phyloP scores from a whole-genome alignment of 805 yeast species.

The Wickerhamomyces rabaulensis region DNA sequence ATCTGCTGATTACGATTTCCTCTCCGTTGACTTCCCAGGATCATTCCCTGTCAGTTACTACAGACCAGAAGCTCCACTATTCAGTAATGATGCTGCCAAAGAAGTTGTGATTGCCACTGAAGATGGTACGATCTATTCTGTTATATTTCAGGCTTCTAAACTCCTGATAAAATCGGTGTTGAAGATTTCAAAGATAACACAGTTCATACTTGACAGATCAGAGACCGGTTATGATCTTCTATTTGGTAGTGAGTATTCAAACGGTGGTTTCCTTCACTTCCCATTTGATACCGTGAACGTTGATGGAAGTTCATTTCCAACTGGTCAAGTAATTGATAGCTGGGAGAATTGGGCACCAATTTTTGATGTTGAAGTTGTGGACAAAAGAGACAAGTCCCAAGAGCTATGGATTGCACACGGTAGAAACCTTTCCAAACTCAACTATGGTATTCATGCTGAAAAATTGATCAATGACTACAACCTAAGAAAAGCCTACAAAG shows the following conservation, averaged over 20 bases:
- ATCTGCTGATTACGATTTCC: constrained; percentile 40
- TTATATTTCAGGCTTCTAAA: constrained; percentile 19
- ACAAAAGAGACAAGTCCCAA: constrained; percentile 20
- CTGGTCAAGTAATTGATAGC: constrained; percentile 17
- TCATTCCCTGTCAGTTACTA: constrained; percentile 37
- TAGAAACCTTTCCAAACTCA: constrained; percentile 13
- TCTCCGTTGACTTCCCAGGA: constrained; percentile 15
- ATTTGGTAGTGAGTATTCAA: constrained; percentile 38
- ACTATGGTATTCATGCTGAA: constrained; percentile 14
- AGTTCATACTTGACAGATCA: constrained; percentile 17
- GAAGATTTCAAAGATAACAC: constrained; percentile 31
- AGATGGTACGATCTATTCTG: constrained; percentile 19
- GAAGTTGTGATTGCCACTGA: constrained; percentile 23
- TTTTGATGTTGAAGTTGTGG: constrained; percentile 34
- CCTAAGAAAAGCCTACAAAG: constrained; percentile 12
- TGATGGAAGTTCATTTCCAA: background rate
- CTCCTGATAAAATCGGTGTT: constrained; percentile 27
- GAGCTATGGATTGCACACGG: constrained; percentile 34
- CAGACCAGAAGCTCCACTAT: constrained; percentile 23
- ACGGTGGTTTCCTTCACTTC: constrained; percentile 32
- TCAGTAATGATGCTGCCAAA: constrained; percentile 7
- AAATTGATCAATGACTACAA: constrained; percentile 13
- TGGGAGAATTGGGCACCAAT: constrained; percentile 46
- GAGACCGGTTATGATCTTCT: constrained; percentile 15
- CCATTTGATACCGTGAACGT: constrained; percentile 6